A percentile compares a stretch with the other conserved stretches of the same genome.
Conservation (phyloP, 805 yeast species). For the Peterozyma xylosa region DNA sequence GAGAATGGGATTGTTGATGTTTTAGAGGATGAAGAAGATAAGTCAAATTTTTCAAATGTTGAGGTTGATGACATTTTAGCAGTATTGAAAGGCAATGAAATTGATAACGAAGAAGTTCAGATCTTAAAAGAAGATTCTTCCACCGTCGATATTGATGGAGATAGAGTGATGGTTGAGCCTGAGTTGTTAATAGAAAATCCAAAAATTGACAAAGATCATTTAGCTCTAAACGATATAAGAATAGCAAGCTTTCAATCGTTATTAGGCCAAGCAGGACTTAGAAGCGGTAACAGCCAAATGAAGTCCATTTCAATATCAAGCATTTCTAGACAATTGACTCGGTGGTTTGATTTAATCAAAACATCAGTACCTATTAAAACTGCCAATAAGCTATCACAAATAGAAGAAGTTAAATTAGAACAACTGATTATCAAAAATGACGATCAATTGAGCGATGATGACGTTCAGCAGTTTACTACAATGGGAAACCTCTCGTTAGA, state of each 20-base stretch:
- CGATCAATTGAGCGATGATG: not conserved
- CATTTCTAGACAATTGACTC: not conserved
- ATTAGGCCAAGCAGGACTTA: not conserved
- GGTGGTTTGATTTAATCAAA: conserved; percentile 6
- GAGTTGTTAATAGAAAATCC: not conserved
- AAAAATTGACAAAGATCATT: not conserved
- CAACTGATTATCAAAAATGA: conserved; percentile 2
- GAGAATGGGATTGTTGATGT: conserved; percentile 11
- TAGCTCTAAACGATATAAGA: not conserved
- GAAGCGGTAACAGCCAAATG: not conserved
- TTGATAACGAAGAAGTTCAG: not conserved
- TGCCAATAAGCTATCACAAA: conserved; percentile 8
- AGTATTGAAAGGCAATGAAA: not conserved
- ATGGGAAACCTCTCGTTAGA: conserved; percentile 7
- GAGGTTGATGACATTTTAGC: conserved; percentile 4
- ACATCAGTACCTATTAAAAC: conserved; percentile 6
- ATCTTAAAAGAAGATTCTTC: too few relatives aligned
- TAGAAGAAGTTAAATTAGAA: conserved; percentile 11
- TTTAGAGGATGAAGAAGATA: conserved; percentile 1
- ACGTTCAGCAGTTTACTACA: conserved; percentile 5
- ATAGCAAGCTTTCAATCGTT: not conserved
- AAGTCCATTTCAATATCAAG: not conserved
- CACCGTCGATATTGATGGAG: conserved; percentile 4
- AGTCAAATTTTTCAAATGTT: not conserved
- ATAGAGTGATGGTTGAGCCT: conserved; percentile 4